Evolutionary conservation across 2,329 filamentous ascomycete genomes (phyloP).

Genomic region (Juglanconis oblonga): DNA sequence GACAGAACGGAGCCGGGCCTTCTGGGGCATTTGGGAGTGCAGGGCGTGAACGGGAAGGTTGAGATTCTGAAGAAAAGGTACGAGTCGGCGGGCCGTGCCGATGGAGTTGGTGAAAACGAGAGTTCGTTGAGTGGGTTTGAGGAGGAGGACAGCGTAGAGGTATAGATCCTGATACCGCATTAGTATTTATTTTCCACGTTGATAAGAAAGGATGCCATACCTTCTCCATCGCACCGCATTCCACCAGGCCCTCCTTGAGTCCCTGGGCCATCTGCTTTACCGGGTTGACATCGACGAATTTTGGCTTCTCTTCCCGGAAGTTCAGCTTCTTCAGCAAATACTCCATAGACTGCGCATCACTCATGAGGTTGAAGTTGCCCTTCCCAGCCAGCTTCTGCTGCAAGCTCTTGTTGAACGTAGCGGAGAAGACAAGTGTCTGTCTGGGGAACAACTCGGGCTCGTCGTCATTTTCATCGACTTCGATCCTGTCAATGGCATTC

Average conservation of each 20-base stretch:
- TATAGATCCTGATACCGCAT: conserved; percentile 68
- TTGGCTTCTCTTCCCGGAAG: conserved; percentile 79
- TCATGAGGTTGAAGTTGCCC: conserved; percentile 63
- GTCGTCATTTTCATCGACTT: conserved; percentile 56
- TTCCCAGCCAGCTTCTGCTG: conserved; percentile 89
- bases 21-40: conserved; percentile 94
- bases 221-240: conserved; percentile 93
- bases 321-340: conserved; percentile 88
- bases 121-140: conserved; percentile 76
- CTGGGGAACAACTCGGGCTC: conserved; percentile 48
- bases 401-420: conserved; percentile 87
- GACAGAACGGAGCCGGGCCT: conserved; percentile 87
- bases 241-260: conserved; percentile 84
- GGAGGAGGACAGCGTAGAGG: conserved; percentile 80
- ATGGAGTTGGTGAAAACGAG: conserved; percentile 97
- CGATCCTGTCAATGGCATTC: conserved; percentile 69
- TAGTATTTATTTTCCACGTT: conserved; percentile 23
- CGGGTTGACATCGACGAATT: conserved; percentile 90
- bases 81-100: conserved; percentile 80
- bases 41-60: conserved; percentile 72
- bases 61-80: conserved; percentile 80
- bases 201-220: conserved; percentile 35
- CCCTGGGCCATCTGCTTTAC: conserved; percentile 82
- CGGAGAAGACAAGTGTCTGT: conserved; percentile 94
- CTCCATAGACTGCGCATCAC: conserved; percentile 80